Conservation (phyloP, 148 eudicot species). For the Pharnaceum exiguum region DNA sequence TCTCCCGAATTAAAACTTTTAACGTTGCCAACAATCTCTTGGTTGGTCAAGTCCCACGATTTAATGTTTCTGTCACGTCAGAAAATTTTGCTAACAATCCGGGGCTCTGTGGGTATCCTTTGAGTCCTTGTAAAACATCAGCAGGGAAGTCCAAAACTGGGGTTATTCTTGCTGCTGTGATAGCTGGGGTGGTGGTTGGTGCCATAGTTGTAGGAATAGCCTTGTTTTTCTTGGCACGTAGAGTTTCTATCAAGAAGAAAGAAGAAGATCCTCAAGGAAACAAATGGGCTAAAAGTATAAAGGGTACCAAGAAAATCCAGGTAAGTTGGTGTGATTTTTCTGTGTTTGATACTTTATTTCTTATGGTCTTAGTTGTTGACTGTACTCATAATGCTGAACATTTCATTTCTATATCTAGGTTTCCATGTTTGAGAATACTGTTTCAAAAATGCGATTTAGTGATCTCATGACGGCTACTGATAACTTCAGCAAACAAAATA, state of each 20-base stretch:
- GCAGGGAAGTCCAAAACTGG: constrained; percentile 16
- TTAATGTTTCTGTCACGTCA: constrained; percentile 10
- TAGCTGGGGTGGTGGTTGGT: constrained; percentile 34
- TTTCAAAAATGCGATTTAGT: constrained; percentile 49
- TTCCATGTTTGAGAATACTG: constrained; percentile 51
- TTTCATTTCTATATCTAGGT: constrained; percentile 16
- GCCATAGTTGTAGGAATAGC: constrained; percentile 22
- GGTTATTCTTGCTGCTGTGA: constrained; percentile 27
- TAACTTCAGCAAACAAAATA: constrained; percentile 50
- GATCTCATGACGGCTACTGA: constrained; percentile 74
- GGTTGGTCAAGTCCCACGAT: constrained; percentile 34
- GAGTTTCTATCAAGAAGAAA: constrained; percentile 33
- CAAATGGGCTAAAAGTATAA: constrained; percentile 53
- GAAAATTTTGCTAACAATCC: constrained; percentile 33
- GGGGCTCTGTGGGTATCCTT: constrained; percentile 41
- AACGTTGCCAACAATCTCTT: constrained; percentile 40
- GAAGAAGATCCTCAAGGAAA: constrained; percentile 51
- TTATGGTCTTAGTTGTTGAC: neutral
- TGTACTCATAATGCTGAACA: neutral
- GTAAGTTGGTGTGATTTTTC: constrained; percentile 15
- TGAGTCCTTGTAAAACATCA: constrained; percentile 21
- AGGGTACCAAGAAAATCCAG: constrained; percentile 41
- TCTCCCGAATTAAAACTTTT: constrained; percentile 36
- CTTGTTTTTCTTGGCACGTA: constrained; percentile 20
- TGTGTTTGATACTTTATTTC: neutral